Base-by-base conservation (phyloP, 768 basidiomycete genomes). In the Collybia nuda region DNA sequence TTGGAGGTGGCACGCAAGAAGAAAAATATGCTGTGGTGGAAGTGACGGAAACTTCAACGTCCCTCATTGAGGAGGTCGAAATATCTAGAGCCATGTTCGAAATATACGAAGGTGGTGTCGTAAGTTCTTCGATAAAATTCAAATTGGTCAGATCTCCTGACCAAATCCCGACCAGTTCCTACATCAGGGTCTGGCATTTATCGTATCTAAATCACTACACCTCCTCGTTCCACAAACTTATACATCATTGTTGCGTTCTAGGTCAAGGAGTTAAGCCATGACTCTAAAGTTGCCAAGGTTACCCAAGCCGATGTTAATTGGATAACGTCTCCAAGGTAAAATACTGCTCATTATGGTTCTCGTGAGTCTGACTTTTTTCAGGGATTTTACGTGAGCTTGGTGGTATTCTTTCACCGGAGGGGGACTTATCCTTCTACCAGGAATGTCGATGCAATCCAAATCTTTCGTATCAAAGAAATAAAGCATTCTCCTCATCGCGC, bases 91-190 rank as follows among this genome's bases (percentile, higher is more conserved):
- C 91, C 0, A 68, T 93, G 48, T 96, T 94, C 56, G 93, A 95
- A 65, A 70, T 90, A 7, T 96, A 94, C 59, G 92, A 94, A 68
- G 93, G 93, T 11, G 92, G 85, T 3, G 84, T 95, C 54, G 89
- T 90, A 65, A 56, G 75, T 72, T 35, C 15, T 2, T 14, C 32
- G 6, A 32, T 5, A 9, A 32, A 11, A 5, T 11, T 14, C 32
- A 11, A 14, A 11, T 11, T 28, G 9, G 32, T 32, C 12, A 3
- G 7, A 11, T 2, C 3, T 9, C 12, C 32, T 32, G 2, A 32
- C 6, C 6, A 2, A 32, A 32, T 32, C 40, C 35, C n/a, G 35
- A 24, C 12, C 44, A 92, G 87, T 96, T 90, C 67, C 82, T 95
- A 67, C 92, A 94, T 60, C 93, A 93, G 70, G 93, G 93, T 3